A percentile compares a stretch with the other conserved stretches of the same genome.
These are phyloP conservation scores for Pichia scutulata DNA, from an alignment of 805 yeast species.

Conservation along the genomic window DNA sequence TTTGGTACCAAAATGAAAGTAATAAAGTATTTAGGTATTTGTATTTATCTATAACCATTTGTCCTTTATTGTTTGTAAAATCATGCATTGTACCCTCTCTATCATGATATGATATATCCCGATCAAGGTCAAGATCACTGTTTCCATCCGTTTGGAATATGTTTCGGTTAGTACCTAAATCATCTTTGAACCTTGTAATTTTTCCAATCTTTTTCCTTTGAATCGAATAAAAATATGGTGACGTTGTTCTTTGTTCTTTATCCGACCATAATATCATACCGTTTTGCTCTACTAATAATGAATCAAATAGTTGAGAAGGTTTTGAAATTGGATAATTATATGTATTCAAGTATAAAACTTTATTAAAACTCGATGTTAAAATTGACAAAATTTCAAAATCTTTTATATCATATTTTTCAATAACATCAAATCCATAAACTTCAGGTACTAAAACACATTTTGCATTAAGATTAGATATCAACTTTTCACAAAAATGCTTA, in stretches of 20 bases:
- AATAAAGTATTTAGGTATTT: constrained; percentile 46
- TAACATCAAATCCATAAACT: not conserved
- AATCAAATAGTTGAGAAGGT: constrained; percentile 44
- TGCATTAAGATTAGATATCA: constrained; percentile 35
- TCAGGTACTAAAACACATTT: not conserved
- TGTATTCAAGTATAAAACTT: constrained; percentile 37
- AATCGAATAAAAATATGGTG: constrained; percentile 51
- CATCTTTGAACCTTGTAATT: constrained; percentile 29
- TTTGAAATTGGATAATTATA: constrained; percentile 38
- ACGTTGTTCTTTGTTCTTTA: constrained; percentile 61
- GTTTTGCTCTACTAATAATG: constrained; percentile 35
- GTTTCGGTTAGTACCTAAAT: constrained; percentile 17
- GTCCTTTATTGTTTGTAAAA: constrained; percentile 58
- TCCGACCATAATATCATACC: constrained; percentile 66
- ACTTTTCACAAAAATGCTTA: constrained; percentile 52
- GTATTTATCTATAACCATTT: constrained; percentile 46
- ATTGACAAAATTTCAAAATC: constrained; percentile 18
- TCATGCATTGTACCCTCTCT: constrained; percentile 54
- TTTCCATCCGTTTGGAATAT: constrained; percentile 12
- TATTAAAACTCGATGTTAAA: constrained; percentile 41
- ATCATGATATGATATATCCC: constrained; percentile 43
- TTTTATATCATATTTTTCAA: not conserved
- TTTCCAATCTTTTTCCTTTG: constrained; percentile 34
- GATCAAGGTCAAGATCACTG: constrained; percentile 19
- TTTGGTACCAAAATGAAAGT: constrained; percentile 49